Base-by-base conservation (phyloP, 129 eudicot species). In the Helichrysum umbraculigerum region DNA sequence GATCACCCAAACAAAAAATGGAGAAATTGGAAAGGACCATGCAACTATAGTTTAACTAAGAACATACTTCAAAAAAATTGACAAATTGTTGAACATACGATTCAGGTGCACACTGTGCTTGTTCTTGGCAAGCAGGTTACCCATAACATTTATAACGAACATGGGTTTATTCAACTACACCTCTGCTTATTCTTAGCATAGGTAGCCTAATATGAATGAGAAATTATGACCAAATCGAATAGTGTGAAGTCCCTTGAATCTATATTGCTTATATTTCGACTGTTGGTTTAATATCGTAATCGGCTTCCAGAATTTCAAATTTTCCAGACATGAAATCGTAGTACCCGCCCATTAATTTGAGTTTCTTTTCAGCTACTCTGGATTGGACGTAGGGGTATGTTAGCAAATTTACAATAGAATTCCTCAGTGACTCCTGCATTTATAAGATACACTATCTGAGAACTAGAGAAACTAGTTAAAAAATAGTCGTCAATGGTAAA, bases 381-480 rank as follows among this genome's bases (percentile, higher is more conserved):
- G 79, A 28, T 79, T 34, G 8, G 65, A 79, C 78, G 2, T 65
- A 74, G 56, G 83, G 74, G 52, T 79, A 79, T 47, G 83, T 65
- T 54, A 25, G 68, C 58, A 79, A 29, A 68, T 79, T 79, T 34
- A 3, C 20, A 0, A 79, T 19, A 2, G 83, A 79, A 30, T 66
- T 37, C 62, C 37, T 73, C 78, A 79, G 59, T 7, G 79, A 79
- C 79, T 66, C 83, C 83, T 79, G 19, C 54, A 72, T 25, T 21
- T 9, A 72, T 56, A 63, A 51, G 22, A 51, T 76, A 52, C 39
- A 56, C 15, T 37, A 37, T 37, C 42, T 9, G 12, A 41, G 47
- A 12, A 41, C 47, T 41, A 41, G 47, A 41, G 47, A 41, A 41
- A 41, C 14, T 41, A 41, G 47, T 41, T 41, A 11, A 47, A 12